Conservation (phyloP, 140 eudicot species). For the Anethum foeniculum region DNA sequence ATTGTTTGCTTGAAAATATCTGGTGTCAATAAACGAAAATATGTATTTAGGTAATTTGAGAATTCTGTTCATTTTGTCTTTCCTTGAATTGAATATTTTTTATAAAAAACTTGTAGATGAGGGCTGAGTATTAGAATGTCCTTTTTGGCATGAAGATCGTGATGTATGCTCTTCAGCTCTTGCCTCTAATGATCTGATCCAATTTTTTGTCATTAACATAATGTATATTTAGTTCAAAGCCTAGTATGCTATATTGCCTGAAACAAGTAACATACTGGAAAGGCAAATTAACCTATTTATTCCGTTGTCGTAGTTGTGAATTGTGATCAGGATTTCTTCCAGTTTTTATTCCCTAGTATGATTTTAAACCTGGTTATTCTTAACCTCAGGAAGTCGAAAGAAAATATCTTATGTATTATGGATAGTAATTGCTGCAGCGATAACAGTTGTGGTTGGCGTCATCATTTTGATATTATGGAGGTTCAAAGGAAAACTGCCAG, state of each 20-base stretch:
- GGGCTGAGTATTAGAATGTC: background rate
- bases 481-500: slow-evolving; percentile 27
- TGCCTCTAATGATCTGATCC: background rate
- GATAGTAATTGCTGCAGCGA: slow-evolving; percentile 20
- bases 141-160: background rate
- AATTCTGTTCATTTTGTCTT: background rate
- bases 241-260: background rate
- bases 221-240: background rate
- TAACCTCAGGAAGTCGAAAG: slow-evolving; percentile 22
- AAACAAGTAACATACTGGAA: background rate
- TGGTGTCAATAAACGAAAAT: background rate
- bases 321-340: background rate
- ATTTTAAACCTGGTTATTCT: background rate
- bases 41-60: background rate
- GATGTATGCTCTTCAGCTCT: background rate
- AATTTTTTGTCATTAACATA: background rate
- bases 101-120: background rate
- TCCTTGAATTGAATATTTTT: background rate
- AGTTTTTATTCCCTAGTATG: no score
- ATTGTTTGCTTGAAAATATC: background rate
- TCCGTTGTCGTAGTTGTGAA: background rate
- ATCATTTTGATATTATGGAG: slow-evolving; percentile 36
- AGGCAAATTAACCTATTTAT: background rate
- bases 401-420: slow-evolving; percentile 15
- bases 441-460: slow-evolving; percentile 27